A percentile compares a stretch with the other conserved stretches of the same genome.
These are phyloP conservation scores for Botrytis tulipae DNA, from an alignment of 2,329 filamentous ascomycete genomes.

Conservation along the genomic window DNA sequence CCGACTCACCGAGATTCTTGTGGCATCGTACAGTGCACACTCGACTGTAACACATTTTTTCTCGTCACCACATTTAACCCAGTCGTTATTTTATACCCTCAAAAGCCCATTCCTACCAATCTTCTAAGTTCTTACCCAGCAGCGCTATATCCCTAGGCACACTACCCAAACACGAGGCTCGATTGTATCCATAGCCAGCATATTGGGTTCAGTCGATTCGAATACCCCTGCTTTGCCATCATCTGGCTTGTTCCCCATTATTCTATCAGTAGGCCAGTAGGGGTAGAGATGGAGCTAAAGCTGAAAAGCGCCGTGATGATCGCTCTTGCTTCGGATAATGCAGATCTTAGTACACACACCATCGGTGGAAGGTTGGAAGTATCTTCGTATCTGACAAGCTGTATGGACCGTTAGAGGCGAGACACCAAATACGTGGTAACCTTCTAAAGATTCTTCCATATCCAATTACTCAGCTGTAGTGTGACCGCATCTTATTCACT, in stretches of 20 bases:
- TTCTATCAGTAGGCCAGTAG: conserved; percentile 16
- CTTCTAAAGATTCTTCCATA: conserved; percentile 16
- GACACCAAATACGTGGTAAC: conserved; percentile 22
- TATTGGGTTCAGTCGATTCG: conserved; percentile 32
- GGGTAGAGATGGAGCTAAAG: conserved; percentile 27
- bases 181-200: conserved; percentile 29
- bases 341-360: conserved; percentile 27
- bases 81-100: not conserved
- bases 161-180: conserved; percentile 29
- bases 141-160: conserved; percentile 24
- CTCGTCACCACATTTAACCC: not conserved
- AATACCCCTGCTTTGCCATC: conserved; percentile 28
- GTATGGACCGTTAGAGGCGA: conserved; percentile 6
- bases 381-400: conserved; percentile 33
- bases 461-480: conserved; percentile 14
- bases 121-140: not conserved
- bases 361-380: conserved; percentile 13
- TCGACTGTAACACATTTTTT: not conserved
- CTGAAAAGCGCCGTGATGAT: conserved; percentile 38
- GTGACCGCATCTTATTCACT: conserved; percentile 10
- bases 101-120: not conserved
- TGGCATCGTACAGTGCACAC: not conserved
- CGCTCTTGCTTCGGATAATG: conserved; percentile 35
- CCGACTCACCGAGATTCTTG: not conserved
- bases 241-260: conserved; percentile 28